Base-by-base conservation (phyloP, 176 grass and related monocot genomes). In the Phyllostachys edulis region DNA sequence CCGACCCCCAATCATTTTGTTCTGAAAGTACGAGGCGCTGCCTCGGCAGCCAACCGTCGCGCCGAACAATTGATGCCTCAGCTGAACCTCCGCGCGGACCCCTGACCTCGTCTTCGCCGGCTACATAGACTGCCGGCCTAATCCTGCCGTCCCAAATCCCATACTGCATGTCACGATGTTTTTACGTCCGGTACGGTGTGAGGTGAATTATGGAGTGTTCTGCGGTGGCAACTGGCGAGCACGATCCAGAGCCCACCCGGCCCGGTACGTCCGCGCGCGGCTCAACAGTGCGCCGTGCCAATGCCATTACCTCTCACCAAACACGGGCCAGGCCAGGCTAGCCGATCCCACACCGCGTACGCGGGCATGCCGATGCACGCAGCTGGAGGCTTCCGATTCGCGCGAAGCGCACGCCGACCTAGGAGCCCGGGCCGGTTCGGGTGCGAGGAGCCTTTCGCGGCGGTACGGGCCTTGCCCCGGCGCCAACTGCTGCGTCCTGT, bases 371-470 rank as follows among this genome's bases (percentile, higher is more conserved):
- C 55, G 21, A 57, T 4, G 55, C 21, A 4, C 55, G 57, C n/a
- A 4, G n/a, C 56, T 23, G 56, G 9, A 60, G n/a, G 9, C 37
- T 16, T 23, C 23, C 16, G 23, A 49, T 72, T 46, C 68, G 64
- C 71, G 1, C 37, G 5, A 7, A 34, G 16, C 77, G 11, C 14
- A 44, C 79, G 23, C 8, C 18, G 18, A 17, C 15, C 24, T 15
- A 5, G n/a, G 29, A 50, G 54, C 14, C 55, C 47, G 71, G 71
- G 54, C 84, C 84, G 67, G 44, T 63, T 79, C 67, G 45, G 67
- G 76, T 86, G 67, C 21, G 56, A 14, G 46, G 76, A 68, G 34
- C 32, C 84, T 80, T 39, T 80, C 76, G 50, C 65, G 29, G 40
- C 65, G 3, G 39, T 56, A 45, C 50, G 38, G 2, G 63, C 14